Conservation (phyloP, 2,329 filamentous ascomycete genomes). For the Pseudogymnoascus sp. region DNA sequence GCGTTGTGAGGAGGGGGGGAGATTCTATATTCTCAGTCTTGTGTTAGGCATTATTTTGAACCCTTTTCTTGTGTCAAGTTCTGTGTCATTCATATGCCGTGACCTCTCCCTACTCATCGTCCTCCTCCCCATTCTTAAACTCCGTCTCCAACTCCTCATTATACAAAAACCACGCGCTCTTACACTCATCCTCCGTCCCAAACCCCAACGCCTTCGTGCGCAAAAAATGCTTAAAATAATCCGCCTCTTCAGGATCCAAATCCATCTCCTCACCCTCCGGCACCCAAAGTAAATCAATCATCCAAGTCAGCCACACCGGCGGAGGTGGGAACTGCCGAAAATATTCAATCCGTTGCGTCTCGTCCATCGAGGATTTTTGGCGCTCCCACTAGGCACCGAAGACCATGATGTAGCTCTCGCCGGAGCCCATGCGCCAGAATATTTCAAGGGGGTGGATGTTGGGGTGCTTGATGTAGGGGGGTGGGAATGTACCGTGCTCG, state of each 20-base stretch:
- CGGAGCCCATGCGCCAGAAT: background rate
- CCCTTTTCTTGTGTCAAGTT: background rate
- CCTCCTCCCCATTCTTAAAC: background rate
- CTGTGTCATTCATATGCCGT: background rate
- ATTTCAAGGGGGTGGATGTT: background rate
- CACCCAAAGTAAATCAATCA: background rate
- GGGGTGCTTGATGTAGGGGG: background rate
- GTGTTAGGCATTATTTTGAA: slow-evolving; percentile 2
- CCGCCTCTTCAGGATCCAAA: background rate
- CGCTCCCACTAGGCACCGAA: background rate
- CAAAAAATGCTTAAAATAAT: background rate
- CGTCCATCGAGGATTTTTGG: background rate
- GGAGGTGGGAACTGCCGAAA: background rate
- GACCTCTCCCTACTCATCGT: background rate
- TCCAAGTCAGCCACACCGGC: background rate
- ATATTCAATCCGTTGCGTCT: background rate
- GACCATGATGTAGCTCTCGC: background rate
- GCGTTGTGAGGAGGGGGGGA: background rate
- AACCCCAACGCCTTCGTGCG: background rate
- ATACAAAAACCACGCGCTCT: background rate
- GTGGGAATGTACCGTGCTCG: background rate
- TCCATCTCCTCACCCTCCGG: background rate
- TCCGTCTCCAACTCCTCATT: background rate
- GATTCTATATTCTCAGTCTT: background rate
- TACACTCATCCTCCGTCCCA: background rate